Evolutionary conservation across 768 basidiomycete genomes (phyloP).

Genomic region (Rhizopogon sp.): DNA sequence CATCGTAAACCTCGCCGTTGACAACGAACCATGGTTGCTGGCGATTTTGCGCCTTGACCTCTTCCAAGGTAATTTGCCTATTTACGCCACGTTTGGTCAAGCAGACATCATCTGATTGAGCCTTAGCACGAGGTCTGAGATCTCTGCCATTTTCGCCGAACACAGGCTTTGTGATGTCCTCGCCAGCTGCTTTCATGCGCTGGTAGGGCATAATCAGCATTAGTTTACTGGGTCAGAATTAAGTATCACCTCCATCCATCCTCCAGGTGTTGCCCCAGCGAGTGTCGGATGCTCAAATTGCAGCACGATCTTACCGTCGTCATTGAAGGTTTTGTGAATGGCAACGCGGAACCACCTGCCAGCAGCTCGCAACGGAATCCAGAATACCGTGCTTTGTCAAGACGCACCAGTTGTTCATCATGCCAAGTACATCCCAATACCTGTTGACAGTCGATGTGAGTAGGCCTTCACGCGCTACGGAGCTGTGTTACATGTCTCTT

Average conservation of each 20-base stretch:
- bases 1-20: slow-evolving; percentile 50
- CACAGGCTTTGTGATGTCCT: slow-evolving; percentile 37
- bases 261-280: slow-evolving; percentile 40
- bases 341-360: slow-evolving; percentile 54
- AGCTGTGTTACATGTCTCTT: slow-evolving; percentile 39
- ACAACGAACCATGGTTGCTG: slow-evolving; percentile 47
- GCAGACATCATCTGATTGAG: slow-evolving; percentile 17
- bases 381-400: not conserved
- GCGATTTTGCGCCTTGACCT: slow-evolving; percentile 34
- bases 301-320: slow-evolving; percentile 20
- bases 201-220: slow-evolving; percentile 6
- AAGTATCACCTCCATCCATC: slow-evolving; percentile 52
- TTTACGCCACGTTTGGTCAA: slow-evolving; percentile 44
- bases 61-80: slow-evolving; percentile 38
- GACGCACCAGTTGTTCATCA: slow-evolving; percentile 50
- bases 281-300: slow-evolving; percentile 57
- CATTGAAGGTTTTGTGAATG: slow-evolving; percentile 31
- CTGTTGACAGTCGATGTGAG: slow-evolving; percentile 9
- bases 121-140: not conserved
- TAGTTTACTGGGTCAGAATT: not conserved
- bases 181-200: slow-evolving; percentile 42
- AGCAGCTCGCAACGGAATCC: not conserved
- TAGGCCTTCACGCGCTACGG: not conserved
- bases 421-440: slow-evolving; percentile 50
- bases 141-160: slow-evolving; percentile 21